Conservation (phyloP, 495 filamentous ascomycete genomes). For the Trichoderma erinaceum region DNA sequence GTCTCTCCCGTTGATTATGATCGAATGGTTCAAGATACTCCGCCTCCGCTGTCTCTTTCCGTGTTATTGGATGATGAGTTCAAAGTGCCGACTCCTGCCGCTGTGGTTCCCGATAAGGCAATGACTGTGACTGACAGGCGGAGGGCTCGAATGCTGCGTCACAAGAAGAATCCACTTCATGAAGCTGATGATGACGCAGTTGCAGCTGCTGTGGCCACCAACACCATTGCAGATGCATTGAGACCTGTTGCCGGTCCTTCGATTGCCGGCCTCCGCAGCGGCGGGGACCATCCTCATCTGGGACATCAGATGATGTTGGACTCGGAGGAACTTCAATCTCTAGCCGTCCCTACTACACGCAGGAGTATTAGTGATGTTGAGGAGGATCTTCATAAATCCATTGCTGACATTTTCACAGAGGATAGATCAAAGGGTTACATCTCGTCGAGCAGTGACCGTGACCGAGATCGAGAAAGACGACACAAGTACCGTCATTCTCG, state of each 20-base stretch:
- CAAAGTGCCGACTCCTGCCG: conserved; percentile 22
- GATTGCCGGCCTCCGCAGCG: neutral
- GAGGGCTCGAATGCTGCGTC: conserved; percentile 23
- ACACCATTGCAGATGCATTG: conserved; percentile 23
- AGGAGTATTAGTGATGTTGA: conserved; percentile 5
- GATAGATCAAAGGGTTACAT: conserved; percentile 26
- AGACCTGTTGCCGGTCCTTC: conserved; percentile 15
- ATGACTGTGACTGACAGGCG: conserved; percentile 23
- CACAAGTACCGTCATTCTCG: conserved; percentile 23
- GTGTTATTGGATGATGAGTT: conserved; percentile 13
- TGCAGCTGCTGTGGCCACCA: conserved; percentile 26
- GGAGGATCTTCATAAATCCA: conserved; percentile 19
- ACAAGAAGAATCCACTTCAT: conserved; percentile 21
- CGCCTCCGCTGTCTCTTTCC: conserved; percentile 15
- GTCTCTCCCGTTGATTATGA: neutral
- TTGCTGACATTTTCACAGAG: conserved; percentile 32
- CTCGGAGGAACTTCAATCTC: conserved; percentile 13
- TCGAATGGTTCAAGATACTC: conserved; percentile 12
- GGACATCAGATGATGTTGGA: conserved; percentile 13
- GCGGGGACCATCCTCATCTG: conserved; percentile 5
- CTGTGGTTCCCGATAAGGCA: conserved; percentile 24
- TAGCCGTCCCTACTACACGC: conserved; percentile 13
- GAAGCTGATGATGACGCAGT: conserved; percentile 27
- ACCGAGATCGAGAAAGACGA: conserved; percentile 21
- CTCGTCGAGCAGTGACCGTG: conserved; percentile 15